phyloP scores from a whole-genome alignment of 768 basidiomycete genomes.

The Strobilomyces confusus region DNA sequence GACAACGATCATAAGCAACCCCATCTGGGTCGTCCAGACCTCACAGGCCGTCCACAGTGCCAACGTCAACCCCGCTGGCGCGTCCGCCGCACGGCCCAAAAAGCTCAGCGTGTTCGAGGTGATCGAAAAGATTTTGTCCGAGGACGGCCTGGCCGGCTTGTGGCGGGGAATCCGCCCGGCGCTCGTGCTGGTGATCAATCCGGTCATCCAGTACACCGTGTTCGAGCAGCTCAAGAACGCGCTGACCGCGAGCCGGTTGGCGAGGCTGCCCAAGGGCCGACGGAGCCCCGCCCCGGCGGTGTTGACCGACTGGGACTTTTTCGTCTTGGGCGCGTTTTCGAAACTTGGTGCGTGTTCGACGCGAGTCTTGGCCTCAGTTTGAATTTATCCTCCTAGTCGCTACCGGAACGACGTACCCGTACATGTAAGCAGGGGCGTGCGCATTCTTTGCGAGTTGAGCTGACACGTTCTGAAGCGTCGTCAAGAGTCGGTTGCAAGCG shows the following conservation, averaged over 20 bases:
- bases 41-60: slow-evolving; percentile 73
- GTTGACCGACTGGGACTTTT: slow-evolving; percentile 85
- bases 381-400: slow-evolving; percentile 35
- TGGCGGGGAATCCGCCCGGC: slow-evolving; percentile 94
- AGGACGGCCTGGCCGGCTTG: slow-evolving; percentile 74
- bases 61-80: slow-evolving; percentile 28
- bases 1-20: slow-evolving; percentile 87
- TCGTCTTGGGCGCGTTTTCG: slow-evolving; percentile 89
- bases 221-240: slow-evolving; percentile 95
- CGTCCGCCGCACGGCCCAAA: slow-evolving; percentile 40
- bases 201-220: slow-evolving; percentile 87
- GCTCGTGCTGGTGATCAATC: slow-evolving; percentile 90
- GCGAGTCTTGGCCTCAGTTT: not conserved
- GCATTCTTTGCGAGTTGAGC: not conserved
- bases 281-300: slow-evolving; percentile 41
- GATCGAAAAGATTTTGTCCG: slow-evolving; percentile 61
- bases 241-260: slow-evolving; percentile 60
- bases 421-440: slow-evolving; percentile 46
- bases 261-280: slow-evolving; percentile 46
- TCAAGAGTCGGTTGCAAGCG: slow-evolving; percentile 78
- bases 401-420: slow-evolving; percentile 65
- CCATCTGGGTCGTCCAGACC: slow-evolving; percentile 96
- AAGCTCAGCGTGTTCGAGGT: slow-evolving; percentile 67
- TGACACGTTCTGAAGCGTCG: slow-evolving; percentile 40
- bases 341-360: slow-evolving; percentile 61